A percentile compares a stretch with the other conserved stretches of the same genome.
phyloP scores from a whole-genome alignment of 306 rosid genomes.

The Lathyrus sativus region DNA sequence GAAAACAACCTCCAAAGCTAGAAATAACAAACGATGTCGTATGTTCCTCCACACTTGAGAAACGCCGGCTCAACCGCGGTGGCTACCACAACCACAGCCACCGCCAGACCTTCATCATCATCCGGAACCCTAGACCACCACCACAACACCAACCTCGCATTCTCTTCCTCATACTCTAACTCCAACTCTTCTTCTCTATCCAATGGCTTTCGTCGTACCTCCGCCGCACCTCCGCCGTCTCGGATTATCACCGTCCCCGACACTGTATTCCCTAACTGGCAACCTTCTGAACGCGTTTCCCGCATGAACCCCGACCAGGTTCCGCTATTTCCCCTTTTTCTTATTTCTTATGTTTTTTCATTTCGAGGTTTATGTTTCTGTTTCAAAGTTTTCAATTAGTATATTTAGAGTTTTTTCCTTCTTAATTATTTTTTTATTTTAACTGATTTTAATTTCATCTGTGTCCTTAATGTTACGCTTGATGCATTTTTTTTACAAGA shows the following conservation, averaged over 20 bases:
- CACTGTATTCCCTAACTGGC: constrained; percentile 62
- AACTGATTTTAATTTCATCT: neutral
- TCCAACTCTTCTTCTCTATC: constrained; percentile 25
- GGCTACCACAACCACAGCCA: constrained; percentile 47
- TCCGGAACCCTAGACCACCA: constrained; percentile 46
- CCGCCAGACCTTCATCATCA: constrained; percentile 47
- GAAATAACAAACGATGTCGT: constrained; percentile 66
- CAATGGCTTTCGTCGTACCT: constrained; percentile 60
- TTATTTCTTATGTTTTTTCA: neutral
- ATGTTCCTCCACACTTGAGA: constrained; percentile 83
- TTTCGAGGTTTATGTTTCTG: constrained; percentile 12
- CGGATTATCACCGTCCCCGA: constrained; percentile 48
- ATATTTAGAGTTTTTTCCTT: constrained; percentile 37
- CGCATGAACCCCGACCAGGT: constrained; percentile 77
- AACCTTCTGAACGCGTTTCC: constrained; percentile 82
- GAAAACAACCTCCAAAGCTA: neutral
- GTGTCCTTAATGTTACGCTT: neutral
- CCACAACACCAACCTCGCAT: constrained; percentile 51
- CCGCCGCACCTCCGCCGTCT: constrained; percentile 40
- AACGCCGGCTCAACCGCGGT: constrained; percentile 53
- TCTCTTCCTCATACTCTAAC: constrained; percentile 39
- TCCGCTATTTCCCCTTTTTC: neutral
- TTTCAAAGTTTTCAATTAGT: neutral
- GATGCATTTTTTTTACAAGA: neutral
- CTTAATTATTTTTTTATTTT: neutral